phyloP scores from a whole-genome alignment of 2,329 filamentous ascomycete genomes.

The Colletotrichum falcatum region DNA sequence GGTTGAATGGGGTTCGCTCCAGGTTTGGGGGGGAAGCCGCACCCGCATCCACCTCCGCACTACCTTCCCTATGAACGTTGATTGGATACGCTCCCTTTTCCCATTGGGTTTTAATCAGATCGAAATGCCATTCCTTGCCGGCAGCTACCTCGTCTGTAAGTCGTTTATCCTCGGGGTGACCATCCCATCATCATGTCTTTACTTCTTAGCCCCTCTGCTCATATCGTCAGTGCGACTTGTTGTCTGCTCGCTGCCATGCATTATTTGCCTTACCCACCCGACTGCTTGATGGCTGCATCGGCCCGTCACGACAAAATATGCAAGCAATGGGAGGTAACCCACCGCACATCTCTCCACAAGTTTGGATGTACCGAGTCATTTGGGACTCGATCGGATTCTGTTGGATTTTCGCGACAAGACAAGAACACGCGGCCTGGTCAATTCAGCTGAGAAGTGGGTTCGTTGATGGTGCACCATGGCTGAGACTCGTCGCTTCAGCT shows the following conservation, averaged over 20 bases:
- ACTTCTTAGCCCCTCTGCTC: neutral
- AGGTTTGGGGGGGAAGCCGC: conserved; percentile 32
- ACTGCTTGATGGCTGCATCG: neutral
- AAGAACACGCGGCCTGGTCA: neutral
- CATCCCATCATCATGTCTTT: conserved; percentile 7
- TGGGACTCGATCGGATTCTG: neutral
- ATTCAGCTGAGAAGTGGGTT: neutral
- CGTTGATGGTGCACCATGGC: conserved; percentile 1
- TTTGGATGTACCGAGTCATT: conserved; percentile 13
- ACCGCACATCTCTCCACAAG: conserved; percentile 2
- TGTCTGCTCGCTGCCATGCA: neutral
- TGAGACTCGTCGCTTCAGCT: conserved; percentile 16
- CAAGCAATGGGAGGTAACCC: neutral
- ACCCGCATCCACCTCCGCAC: conserved; percentile 33
- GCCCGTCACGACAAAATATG: conserved; percentile 1
- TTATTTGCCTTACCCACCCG: neutral
- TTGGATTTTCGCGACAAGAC: neutral
- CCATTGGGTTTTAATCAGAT: conserved; percentile 29
- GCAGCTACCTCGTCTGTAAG: conserved; percentile 19
- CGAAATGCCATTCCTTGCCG: conserved; percentile 24
- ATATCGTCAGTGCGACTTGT: neutral
- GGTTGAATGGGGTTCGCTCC: conserved; percentile 26
- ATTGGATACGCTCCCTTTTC: conserved; percentile 14
- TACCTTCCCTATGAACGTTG: conserved; percentile 11
- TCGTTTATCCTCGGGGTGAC: conserved; percentile 7